Evolutionary conservation across 2,329 filamentous ascomycete genomes (phyloP), one percentile per base, ranked within the genome.

Genomic region (Emmonsiellopsis sp.): DNA sequence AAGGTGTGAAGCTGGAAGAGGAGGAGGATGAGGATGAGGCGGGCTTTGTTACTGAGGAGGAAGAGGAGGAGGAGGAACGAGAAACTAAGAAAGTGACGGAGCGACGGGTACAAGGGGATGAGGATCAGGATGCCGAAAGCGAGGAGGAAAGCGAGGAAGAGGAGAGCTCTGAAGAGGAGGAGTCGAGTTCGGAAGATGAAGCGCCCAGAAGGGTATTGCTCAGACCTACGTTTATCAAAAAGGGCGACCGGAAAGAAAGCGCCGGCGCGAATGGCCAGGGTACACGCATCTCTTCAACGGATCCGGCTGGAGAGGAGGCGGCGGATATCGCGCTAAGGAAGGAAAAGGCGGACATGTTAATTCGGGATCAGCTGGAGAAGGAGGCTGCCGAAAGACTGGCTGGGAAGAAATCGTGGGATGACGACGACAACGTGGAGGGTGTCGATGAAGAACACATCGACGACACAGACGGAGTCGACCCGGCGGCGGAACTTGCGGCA

Each of bases 291-390:
- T 53, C 57, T 13, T 57, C 56, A 5, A 64, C 64, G 2, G 64
- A 71, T 34, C 57, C 61, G 6, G 72, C 71, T 27, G 76, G 71
- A 1, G 77, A 77, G 55, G 74, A 76, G 49, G 73, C 80, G 57
- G 56, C 62, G 5, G 68, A 70, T 50, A 59, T 58, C 9, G 65
- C 63, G 4, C 65, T 61, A 37, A 69, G 77, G 1, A 79, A 82
- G 37, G 84, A 86, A 40, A 82, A 85, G 55, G 82, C 86, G 10
- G 86, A 95, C 66, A 84, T 81, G 53, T 74, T 97, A 8, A 83
- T 98, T 11, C 89, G 95, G 66, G 88, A 91, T 61, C 90, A 97
- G 66, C 83, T 97, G 43, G 84, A 87, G 62, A 88, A 87, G 60
- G 86, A 92, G 62, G 80, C 87, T 0, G 85, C 85, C 3, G 88